These are phyloP conservation scores for Botryotinia narcissicola DNA, from an alignment of 2,329 filamentous ascomycete species.

Conservation along the genomic window DNA sequence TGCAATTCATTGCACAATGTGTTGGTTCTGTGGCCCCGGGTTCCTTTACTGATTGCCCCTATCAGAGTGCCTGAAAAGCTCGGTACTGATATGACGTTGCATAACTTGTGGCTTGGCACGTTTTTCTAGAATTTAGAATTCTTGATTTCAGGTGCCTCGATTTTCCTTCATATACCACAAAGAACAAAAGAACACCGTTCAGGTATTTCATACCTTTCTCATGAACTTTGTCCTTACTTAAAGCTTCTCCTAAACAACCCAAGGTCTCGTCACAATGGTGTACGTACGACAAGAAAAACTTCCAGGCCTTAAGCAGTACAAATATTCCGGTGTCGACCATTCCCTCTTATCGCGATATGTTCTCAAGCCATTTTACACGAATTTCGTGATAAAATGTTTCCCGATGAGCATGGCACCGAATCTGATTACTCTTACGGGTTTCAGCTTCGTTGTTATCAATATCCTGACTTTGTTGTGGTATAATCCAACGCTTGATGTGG, in stretches of 20 bases:
- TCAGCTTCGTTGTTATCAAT: conserved; percentile 85
- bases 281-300: conserved; percentile 93
- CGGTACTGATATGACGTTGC: conserved; percentile 16
- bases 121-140: conserved; percentile 22
- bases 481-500: conserved; percentile 86
- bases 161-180: background rate
- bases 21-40: conserved; percentile 1
- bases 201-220: background rate
- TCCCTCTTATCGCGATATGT: conserved; percentile 89
- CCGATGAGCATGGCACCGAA: conserved; percentile 92
- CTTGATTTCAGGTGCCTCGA: conserved; percentile 8
- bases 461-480: conserved; percentile 93
- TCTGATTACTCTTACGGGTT: conserved; percentile 85
- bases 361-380: conserved; percentile 95
- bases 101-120: conserved; percentile 22
- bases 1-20: conserved; percentile 3
- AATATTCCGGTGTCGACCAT: conserved; percentile 89
- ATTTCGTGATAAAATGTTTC: conserved; percentile 91
- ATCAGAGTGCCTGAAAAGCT: conserved; percentile 17
- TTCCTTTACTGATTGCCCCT: conserved; percentile 1
- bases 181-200: background rate
- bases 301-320: conserved; percentile 86
- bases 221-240: background rate
- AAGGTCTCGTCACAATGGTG: conserved; percentile 61
- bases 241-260: background rate